phyloP scores from a whole-genome alignment of 2,329 filamentous ascomycete species.

The Coniochaeta sp. region DNA sequence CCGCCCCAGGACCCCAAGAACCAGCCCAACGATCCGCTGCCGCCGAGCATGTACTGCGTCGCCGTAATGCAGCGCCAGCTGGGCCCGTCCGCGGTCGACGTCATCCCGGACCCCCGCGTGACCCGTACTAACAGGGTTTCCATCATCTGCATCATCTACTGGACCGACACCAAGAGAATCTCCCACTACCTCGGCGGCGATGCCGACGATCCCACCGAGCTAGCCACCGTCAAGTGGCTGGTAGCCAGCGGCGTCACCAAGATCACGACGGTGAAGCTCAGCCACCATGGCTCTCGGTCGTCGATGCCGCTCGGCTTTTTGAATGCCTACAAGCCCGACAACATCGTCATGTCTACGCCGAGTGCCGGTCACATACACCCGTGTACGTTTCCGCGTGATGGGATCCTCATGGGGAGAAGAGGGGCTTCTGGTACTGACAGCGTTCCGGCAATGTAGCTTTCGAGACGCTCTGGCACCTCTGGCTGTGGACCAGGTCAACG shows the following conservation, averaged over 20 bases:
- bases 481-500: conserved; percentile 3
- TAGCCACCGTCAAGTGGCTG: not conserved
- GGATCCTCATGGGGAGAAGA: too few relatives aligned
- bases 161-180: not conserved
- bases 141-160: conserved; percentile 3
- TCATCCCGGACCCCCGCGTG: not conserved
- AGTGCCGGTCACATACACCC: not conserved
- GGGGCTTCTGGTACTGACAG: too few relatives aligned
- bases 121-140: conserved; percentile 3
- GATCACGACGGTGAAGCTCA: not conserved
- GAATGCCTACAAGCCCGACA: not conserved
- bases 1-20: not conserved
- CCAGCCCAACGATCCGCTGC: not conserved
- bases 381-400: not conserved
- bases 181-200: conserved; percentile 5
- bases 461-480: conserved; percentile 1
- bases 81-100: not conserved
- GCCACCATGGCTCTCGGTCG: not conserved
- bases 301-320: conserved; percentile 1
- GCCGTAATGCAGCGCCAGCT: not conserved
- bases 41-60: conserved; percentile 4
- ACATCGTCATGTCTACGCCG: conserved; percentile 3
- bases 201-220: conserved; percentile 2
- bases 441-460: not conserved
- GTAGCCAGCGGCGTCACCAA: not conserved